These are phyloP conservation scores for Aspergillus piperis DNA, from an alignment of 2,329 filamentous ascomycete species.

Conservation along the genomic window DNA sequence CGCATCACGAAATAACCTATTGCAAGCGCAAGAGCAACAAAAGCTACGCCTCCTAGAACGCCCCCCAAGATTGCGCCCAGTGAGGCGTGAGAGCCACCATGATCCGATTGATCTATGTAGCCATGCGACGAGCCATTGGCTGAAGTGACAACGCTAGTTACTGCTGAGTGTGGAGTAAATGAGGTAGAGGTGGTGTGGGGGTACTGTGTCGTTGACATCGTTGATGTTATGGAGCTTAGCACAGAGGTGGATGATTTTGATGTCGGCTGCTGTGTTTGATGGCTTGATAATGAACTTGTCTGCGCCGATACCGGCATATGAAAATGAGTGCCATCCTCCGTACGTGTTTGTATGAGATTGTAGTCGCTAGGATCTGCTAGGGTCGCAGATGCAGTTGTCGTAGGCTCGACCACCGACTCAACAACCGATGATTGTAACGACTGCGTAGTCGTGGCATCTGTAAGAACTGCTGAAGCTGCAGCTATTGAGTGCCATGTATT, in stretches of 20 bases:
- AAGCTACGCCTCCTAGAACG: conserved; percentile 28
- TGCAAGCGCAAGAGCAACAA: conserved; percentile 27
- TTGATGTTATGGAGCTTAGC: background rate
- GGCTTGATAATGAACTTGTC: background rate
- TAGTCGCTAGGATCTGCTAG: background rate
- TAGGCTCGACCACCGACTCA: background rate
- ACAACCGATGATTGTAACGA: background rate
- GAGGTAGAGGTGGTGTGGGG: background rate
- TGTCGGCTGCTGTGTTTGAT: background rate
- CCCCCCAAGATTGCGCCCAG: conserved; percentile 32
- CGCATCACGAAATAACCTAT: conserved; percentile 27
- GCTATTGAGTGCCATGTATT: background rate
- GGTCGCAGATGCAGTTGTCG: background rate
- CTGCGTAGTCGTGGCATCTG: background rate
- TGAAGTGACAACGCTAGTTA: conserved; percentile 3
- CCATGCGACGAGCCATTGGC: conserved; percentile 1
- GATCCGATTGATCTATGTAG: conserved; percentile 2
- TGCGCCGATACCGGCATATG: conserved; percentile 2
- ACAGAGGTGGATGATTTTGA: background rate
- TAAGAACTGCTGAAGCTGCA: background rate
- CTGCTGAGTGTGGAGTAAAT: conserved; percentile 1
- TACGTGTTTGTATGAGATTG: background rate
- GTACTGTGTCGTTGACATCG: background rate
- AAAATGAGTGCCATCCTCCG: background rate
- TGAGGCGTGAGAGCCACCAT: conserved; percentile 3